Percentiles rank a stretch among this genome's conserved stretches.
Evolutionary conservation across 306 rosid species (phyloP).

Genomic region (Betula pendula): DNA sequence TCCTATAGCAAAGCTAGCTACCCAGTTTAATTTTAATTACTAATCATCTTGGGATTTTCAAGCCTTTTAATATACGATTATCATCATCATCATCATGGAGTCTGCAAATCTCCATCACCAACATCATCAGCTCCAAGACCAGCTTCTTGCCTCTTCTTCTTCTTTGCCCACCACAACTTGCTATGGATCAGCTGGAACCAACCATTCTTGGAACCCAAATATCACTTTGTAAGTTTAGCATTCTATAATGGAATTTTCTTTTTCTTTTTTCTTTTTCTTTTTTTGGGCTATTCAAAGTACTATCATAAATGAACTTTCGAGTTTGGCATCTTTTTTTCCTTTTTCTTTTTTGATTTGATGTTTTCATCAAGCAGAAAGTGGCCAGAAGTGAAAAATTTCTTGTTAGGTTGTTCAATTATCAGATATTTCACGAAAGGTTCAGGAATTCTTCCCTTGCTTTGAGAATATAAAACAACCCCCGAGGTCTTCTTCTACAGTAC

Average conservation of each 20-base stretch:
- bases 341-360: constrained; percentile 12
- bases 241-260: background rate
- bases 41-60: constrained; percentile 84
- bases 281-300: background rate
- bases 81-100: constrained; percentile 65
- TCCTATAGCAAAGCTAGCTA: constrained; percentile 42
- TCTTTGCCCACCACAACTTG: constrained; percentile 39
- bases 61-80: constrained; percentile 31
- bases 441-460: background rate
- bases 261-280: no score
- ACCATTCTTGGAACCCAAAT: constrained; percentile 51
- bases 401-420: background rate
- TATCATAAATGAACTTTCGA: constrained; percentile 12
- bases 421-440: background rate
- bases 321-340: constrained; percentile 9
- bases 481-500: background rate
- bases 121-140: constrained; percentile 59
- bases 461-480: background rate
- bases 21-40: constrained; percentile 31
- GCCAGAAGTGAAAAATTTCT: background rate
- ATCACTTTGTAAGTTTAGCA: constrained; percentile 48
- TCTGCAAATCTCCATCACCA: constrained; percentile 68
- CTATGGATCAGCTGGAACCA: constrained; percentile 47
- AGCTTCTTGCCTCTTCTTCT: constrained; percentile 43
- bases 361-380: constrained; percentile 7